Evolutionary conservation across 805 yeast species (phyloP).

Genomic region (Lipomyces starkeyi): DNA sequence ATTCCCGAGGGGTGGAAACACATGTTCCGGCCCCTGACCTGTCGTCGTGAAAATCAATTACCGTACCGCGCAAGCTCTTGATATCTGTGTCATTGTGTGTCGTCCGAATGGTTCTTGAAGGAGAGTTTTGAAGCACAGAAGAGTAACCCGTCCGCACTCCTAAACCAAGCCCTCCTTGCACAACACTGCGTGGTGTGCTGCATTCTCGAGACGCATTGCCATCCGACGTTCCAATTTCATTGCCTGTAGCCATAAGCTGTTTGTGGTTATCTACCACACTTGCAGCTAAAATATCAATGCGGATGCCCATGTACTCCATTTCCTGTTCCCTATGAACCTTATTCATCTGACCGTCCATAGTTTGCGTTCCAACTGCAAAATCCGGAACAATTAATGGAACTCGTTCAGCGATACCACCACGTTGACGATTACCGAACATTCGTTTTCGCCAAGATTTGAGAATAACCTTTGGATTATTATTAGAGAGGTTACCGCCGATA

Average conservation of each 20-base stretch:
- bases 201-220: not conserved
- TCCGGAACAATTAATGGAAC: not conserved
- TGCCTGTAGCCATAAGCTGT: conserved; percentile 3
- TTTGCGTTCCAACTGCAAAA: not conserved
- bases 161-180: not conserved
- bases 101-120: conserved; percentile 11
- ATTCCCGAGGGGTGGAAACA: not conserved
- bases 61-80: conserved; percentile 18
- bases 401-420: not conserved
- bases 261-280: conserved; percentile 36
- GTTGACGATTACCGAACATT: not conserved
- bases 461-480: not conserved
- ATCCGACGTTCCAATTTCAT: not conserved
- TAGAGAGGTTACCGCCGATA: not conserved
- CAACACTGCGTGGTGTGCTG: not conserved
- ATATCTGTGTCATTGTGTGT: conserved; percentile 13
- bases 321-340: not conserved
- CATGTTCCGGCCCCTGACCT: not conserved
- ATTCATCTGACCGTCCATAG: not conserved
- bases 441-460: not conserved
- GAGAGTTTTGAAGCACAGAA: conserved; percentile 16
- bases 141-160: not conserved
- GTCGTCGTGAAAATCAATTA: not conserved
- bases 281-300: conserved; percentile 44
- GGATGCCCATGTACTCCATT: conserved; percentile 26